Conservation (phyloP, 371 early-diverging fungal species). For the Syncephalis plumigaleata region DNA sequence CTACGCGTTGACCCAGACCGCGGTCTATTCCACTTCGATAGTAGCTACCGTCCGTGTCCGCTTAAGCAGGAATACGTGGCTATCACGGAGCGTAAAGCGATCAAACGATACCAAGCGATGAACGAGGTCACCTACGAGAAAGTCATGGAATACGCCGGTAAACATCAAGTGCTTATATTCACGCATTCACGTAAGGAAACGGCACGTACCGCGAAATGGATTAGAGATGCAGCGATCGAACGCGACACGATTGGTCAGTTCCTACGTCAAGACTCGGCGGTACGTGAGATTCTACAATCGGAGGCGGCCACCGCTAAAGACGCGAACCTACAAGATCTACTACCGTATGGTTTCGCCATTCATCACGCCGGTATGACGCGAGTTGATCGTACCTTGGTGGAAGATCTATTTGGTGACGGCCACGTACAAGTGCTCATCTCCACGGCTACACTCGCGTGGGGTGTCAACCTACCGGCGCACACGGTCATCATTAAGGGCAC, state of each 20-base stretch:
- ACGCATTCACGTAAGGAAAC: constrained; percentile 97
- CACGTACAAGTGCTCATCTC: constrained; percentile 90
- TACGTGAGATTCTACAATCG: constrained; percentile 63
- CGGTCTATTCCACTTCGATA: constrained; percentile 90
- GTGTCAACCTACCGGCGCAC: constrained; percentile 99
- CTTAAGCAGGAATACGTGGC: constrained; percentile 91
- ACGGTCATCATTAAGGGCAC: constrained; percentile 99
- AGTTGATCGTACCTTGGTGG: constrained; percentile 84
- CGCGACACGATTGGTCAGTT: constrained; percentile 67
- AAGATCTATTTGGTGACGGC: constrained; percentile 85
- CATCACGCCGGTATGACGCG: constrained; percentile 99
- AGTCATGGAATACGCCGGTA: constrained; percentile 73
- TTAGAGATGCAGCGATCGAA: constrained; percentile 83
- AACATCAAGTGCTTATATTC: constrained; percentile 93
- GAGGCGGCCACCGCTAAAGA: constrained; percentile 72
- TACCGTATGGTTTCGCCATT: constrained; percentile 90
- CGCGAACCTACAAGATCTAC: constrained; percentile 63
- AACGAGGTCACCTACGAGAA: constrained; percentile 91
- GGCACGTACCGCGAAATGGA: constrained; percentile 75
- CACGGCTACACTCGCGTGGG: constrained; percentile 99
- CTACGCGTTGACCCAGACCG: constrained; percentile 68
- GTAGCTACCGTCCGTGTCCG: constrained; percentile 85
- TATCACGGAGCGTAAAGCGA: constrained; percentile 87
- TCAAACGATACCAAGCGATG: constrained; percentile 87
- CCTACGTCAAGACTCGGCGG: constrained; percentile 55